Conservation (phyloP, 352 stramenopile species). For the Phytopythium cucurbitacearum region DNA sequence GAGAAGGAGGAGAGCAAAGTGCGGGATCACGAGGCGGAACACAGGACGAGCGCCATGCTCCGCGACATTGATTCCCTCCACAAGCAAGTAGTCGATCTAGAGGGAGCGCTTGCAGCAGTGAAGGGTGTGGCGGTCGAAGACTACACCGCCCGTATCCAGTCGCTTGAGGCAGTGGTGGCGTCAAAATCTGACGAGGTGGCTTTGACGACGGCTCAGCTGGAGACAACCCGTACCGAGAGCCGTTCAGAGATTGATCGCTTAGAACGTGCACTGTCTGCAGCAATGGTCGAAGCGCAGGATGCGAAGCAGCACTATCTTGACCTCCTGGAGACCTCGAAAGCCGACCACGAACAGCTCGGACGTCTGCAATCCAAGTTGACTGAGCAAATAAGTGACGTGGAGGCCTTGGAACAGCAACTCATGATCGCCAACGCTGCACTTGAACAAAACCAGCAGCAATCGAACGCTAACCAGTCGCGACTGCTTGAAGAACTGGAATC, state of each 20-base stretch:
- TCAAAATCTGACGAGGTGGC: not conserved
- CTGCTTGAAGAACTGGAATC: too few relatives aligned
- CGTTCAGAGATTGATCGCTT: not conserved
- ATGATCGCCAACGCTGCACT: not conserved
- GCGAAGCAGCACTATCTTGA: not conserved
- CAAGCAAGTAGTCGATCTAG: too few relatives aligned
- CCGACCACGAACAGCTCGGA: not conserved
- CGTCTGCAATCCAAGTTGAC: conserved; percentile 5
- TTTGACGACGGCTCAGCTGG: not conserved
- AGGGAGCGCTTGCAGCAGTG: not conserved
- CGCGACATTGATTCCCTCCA: too few relatives aligned
- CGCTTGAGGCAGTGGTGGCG: not conserved
- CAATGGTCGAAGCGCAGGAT: not conserved
- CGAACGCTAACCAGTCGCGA: too few relatives aligned
- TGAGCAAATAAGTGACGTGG: conserved; percentile 3
- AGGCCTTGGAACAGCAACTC: not conserved
- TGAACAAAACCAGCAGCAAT: too few relatives aligned
- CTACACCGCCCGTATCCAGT: not conserved
- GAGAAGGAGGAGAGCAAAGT: too few relatives aligned
- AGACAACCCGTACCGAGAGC: not conserved
- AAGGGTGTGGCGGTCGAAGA: too few relatives aligned
- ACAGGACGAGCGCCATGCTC: too few relatives aligned
- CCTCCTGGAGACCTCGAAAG: conserved; percentile 8
- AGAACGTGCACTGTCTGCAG: not conserved
- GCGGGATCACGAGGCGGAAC: too few relatives aligned